Percentiles rank a stretch among this genome's conserved stretches.
These are phyloP conservation scores for Medicago ruthenica DNA, from an alignment of 306 rosid species.

Conservation along the genomic window DNA sequence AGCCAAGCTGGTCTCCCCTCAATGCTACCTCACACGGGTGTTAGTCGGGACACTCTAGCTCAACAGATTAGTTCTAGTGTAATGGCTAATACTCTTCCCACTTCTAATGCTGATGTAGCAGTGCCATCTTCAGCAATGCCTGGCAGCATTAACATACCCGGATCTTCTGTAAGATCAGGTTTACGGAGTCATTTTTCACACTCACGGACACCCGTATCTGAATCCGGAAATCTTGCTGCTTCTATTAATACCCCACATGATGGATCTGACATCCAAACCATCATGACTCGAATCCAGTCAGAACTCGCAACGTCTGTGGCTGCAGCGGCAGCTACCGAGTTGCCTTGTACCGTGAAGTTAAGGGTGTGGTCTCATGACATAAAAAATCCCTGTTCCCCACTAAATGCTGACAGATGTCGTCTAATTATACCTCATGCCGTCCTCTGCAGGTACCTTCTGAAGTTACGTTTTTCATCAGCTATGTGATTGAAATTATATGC, in stretches of 20 bases:
- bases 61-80: constrained; percentile 46
- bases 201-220: constrained; percentile 57
- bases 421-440: constrained; percentile 89
- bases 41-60: constrained; percentile 42
- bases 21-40: constrained; percentile 58
- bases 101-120: constrained; percentile 43
- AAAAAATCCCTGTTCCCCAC: constrained; percentile 74
- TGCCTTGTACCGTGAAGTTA: constrained; percentile 97
- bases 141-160: constrained; percentile 60
- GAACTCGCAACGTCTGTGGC: constrained; percentile 88
- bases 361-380: constrained; percentile 91
- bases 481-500: not conserved
- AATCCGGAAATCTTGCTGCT: constrained; percentile 60
- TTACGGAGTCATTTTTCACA: constrained; percentile 64
- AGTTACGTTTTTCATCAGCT: constrained; percentile 17
- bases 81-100: constrained; percentile 33
- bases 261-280: constrained; percentile 73
- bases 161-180: constrained; percentile 69
- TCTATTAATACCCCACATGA: constrained; percentile 48
- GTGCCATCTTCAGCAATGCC: constrained; percentile 60
- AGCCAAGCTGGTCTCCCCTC: constrained; percentile 74
- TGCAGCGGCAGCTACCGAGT: constrained; percentile 87
- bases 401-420: constrained; percentile 75
- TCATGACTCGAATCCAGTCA: constrained; percentile 73
- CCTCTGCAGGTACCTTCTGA: constrained; percentile 81